Evolutionary conservation across 2,329 filamentous ascomycete genomes (phyloP).

Genomic region (Dactylellina haptotyla): DNA sequence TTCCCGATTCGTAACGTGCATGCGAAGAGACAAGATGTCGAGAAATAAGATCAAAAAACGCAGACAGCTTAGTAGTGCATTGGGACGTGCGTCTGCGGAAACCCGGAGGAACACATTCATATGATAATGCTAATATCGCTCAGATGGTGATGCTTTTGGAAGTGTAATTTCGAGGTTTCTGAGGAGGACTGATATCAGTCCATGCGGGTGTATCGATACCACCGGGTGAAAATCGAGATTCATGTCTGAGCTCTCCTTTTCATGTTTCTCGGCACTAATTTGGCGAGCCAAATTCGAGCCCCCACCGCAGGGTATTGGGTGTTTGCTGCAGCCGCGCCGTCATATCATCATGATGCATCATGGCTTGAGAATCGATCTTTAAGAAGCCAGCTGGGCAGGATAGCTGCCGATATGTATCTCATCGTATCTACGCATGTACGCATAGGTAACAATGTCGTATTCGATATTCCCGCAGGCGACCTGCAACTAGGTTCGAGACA

Average conservation of each 20-base stretch:
- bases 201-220: constrained; percentile 33
- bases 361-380: background rate
- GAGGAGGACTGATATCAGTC: background rate
- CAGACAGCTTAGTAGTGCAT: too few species aligned
- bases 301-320: background rate
- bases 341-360: background rate
- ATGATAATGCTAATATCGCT: constrained; percentile 4
- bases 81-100: constrained; percentile 21
- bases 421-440: background rate
- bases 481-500: constrained; percentile 2
- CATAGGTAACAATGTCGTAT: constrained; percentile 23
- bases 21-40: constrained; percentile 25
- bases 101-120: constrained; percentile 1
- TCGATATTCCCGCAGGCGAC: constrained; percentile 13
- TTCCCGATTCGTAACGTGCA: constrained; percentile 44
- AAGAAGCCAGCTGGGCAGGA: too few species aligned
- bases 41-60: too few species aligned
- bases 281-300: constrained; percentile 17
- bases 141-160: too few species aligned
- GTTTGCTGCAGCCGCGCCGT: background rate
- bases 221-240: constrained; percentile 7
- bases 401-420: background rate
- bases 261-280: constrained; percentile 37
- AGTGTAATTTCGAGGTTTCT: too few species aligned
- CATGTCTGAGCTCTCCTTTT: constrained; percentile 50